Conservation (phyloP, 225 moss, liverwort and hornwort genomes). For the Sphagnum contortum region DNA sequence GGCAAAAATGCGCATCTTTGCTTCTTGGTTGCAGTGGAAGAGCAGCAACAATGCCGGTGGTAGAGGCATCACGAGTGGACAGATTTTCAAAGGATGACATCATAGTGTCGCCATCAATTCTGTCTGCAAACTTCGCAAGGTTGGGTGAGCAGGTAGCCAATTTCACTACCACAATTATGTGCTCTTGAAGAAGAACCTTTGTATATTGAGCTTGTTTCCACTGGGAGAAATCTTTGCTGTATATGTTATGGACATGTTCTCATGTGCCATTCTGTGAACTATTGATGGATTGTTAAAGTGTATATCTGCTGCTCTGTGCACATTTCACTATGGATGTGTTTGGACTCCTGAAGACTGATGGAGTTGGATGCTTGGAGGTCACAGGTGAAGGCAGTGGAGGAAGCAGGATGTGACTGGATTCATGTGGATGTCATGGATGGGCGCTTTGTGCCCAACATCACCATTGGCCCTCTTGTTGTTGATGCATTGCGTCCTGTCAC, state of each 20-base stretch:
- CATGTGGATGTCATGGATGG: conserved; percentile 99
- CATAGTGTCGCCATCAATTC: conserved; percentile 89
- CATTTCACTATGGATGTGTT: too few relatives aligned
- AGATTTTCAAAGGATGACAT: conserved; percentile 78
- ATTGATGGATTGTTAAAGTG: too few relatives aligned
- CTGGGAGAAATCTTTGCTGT: too few relatives aligned
- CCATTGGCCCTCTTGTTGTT: conserved; percentile 91
- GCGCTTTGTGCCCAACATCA: conserved; percentile 94
- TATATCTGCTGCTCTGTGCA: too few relatives aligned
- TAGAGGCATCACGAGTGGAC: conserved; percentile 67
- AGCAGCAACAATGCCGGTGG: conserved; percentile 46
- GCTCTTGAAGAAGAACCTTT: too few relatives aligned
- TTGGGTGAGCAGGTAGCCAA: conserved; percentile 73
- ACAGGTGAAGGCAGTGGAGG: conserved; percentile 81
- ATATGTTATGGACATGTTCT: too few relatives aligned
- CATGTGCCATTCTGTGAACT: too few relatives aligned
- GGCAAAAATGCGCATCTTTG: background rate
- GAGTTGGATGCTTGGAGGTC: too few relatives aligned
- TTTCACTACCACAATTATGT: too few relatives aligned
- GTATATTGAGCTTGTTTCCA: too few relatives aligned
- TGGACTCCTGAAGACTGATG: too few relatives aligned
- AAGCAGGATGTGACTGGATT: conserved; percentile 97
- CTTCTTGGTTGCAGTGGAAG: conserved; percentile 24
- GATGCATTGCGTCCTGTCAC: conserved; percentile 89
- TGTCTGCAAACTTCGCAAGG: conserved; percentile 86